Evolutionary conservation across 2,329 filamentous ascomycete species (phyloP).

Genomic region (Raffaelea deltoideospora): DNA sequence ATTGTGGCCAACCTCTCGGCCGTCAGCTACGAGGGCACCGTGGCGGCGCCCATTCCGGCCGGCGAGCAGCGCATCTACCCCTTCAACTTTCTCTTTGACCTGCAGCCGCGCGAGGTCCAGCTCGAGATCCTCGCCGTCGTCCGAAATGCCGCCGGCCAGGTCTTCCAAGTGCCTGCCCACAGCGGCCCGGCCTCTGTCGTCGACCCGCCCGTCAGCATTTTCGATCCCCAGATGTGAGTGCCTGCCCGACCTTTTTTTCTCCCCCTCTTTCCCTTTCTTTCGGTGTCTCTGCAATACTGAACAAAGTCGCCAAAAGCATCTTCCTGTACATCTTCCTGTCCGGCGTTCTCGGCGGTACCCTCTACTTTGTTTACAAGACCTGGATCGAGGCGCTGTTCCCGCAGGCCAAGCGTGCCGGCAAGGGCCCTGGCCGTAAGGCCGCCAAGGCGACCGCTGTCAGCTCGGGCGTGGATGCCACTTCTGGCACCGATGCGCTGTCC

Average conservation of each 20-base stretch:
- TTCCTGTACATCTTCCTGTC: slow-evolving; percentile 93
- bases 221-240: slow-evolving; percentile 37
- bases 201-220: slow-evolving; percentile 13
- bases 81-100: slow-evolving; percentile 76
- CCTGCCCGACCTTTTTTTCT: not conserved
- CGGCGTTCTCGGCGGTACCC: slow-evolving; percentile 59
- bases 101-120: slow-evolving; percentile 80
- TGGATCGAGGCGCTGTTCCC: slow-evolving; percentile 96
- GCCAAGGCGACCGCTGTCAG: slow-evolving; percentile 34
- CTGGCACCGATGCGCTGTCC: slow-evolving; percentile 27
- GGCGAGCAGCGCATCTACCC: slow-evolving; percentile 63
- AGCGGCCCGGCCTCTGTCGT: slow-evolving; percentile 76
- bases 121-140: slow-evolving; percentile 66
- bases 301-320: slow-evolving; percentile 57
- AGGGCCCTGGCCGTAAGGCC: slow-evolving; percentile 50
- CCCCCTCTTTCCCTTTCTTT: not conserved
- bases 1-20: slow-evolving; percentile 77
- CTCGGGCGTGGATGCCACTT: not conserved
- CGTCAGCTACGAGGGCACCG: slow-evolving; percentile 55
- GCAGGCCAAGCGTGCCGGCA: slow-evolving; percentile 57
- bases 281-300: slow-evolving; percentile 1
- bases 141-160: slow-evolving; percentile 41
- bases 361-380: slow-evolving; percentile 96
- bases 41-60: slow-evolving; percentile 34
- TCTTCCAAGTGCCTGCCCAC: slow-evolving; percentile 68